phyloP scores from a whole-genome alignment of 352 stramenopile genomes.

The Phytophthora fragariae region DNA sequence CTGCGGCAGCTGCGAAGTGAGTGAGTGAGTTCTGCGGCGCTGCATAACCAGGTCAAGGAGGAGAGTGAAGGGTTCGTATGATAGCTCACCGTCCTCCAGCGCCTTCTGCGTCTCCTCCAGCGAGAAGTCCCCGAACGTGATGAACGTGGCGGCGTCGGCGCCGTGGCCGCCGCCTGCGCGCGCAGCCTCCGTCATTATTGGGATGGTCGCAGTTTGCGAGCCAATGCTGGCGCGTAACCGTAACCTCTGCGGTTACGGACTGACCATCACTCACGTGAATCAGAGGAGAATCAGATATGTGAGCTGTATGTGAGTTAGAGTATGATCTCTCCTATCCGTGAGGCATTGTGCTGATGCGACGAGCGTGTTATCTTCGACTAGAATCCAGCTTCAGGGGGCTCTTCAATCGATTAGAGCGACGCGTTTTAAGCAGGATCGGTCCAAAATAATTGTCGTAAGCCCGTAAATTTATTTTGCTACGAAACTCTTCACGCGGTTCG shows the following conservation, averaged over 20 bases:
- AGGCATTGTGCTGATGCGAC: no score
- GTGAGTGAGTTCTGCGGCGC: background rate
- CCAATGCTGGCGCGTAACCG: background rate
- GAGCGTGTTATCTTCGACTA: no score
- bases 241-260: conserved; percentile 8
- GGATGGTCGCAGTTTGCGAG: background rate
- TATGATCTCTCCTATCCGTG: no score
- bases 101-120: conserved; percentile 65
- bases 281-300: background rate
- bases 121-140: conserved; percentile 87
- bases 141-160: conserved; percentile 26
- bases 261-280: conserved; percentile 20
- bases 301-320: no score
- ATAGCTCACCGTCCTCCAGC: conserved; percentile 50
- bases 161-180: conserved; percentile 11
- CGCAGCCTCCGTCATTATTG: conserved; percentile 15
- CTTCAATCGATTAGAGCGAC: no score
- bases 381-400: no score
- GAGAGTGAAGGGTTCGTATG: background rate
- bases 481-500: no score
- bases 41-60: background rate
- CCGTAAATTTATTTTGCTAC: no score
- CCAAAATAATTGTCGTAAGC: no score
- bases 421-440: no score
- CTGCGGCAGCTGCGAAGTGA: conserved; percentile 27